Conservation (phyloP, 805 yeast species). For the Henningerozyma blattae region DNA sequence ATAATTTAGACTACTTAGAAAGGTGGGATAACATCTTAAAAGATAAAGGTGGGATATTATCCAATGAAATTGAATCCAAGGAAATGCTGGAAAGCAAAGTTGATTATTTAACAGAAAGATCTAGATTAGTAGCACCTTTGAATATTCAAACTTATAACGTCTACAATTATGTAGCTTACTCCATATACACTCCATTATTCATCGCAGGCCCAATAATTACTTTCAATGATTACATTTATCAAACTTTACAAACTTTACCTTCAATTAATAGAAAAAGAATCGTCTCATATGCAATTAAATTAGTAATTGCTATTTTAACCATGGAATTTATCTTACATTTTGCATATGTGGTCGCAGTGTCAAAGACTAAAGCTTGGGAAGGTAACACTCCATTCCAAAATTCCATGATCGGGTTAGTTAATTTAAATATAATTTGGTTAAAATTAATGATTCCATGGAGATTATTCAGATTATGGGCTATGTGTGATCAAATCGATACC, state of each 20-base stretch:
- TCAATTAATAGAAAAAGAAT: slow-evolving; percentile 47
- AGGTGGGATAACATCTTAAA: slow-evolving; percentile 18
- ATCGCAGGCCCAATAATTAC: slow-evolving; percentile 94
- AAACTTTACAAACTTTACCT: slow-evolving; percentile 45
- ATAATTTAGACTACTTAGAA: slow-evolving; percentile 61
- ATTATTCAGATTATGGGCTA: slow-evolving; percentile 82
- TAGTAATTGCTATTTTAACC: slow-evolving; percentile 59
- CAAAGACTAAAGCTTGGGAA: slow-evolving; percentile 81
- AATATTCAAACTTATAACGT: slow-evolving; percentile 48
- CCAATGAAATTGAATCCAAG: no score
- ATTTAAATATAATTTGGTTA: slow-evolving; percentile 84
- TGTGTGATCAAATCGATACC: slow-evolving; percentile 87
- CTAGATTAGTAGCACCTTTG: slow-evolving; percentile 52
- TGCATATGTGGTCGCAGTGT: slow-evolving; percentile 87
- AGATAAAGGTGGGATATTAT: no score
- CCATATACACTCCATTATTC: slow-evolving; percentile 77
- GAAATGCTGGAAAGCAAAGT: slow-evolving; percentile 7
- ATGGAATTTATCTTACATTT: slow-evolving; percentile 87
- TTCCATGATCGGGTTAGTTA: slow-evolving; percentile 88
- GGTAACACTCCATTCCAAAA: slow-evolving; percentile 86
- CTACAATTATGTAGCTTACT: slow-evolving; percentile 61
- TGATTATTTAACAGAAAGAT: slow-evolving; percentile 39
- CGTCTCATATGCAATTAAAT: slow-evolving; percentile 50
- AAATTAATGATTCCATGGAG: slow-evolving; percentile 94
- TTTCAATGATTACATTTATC: slow-evolving; percentile 81